Evolutionary conservation across 805 yeast species (phyloP).

Genomic region (Priceomyces melissophilus): DNA sequence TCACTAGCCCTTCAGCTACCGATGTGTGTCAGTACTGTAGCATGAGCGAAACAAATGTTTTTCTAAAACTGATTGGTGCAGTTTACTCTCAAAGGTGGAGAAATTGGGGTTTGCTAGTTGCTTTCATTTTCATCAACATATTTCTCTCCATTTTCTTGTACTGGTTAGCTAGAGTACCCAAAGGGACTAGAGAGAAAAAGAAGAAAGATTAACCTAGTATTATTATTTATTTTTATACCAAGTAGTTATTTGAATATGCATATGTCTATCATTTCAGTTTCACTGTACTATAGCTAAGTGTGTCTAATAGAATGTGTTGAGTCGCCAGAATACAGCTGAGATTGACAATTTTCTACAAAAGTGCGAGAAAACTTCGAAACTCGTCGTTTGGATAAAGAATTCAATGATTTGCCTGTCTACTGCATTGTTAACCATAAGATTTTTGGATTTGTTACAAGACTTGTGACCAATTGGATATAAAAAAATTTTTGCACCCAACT

Average conservation of each 20-base stretch:
- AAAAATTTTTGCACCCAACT: too few species aligned
- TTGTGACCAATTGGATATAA: too few species aligned
- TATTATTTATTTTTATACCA: too few species aligned
- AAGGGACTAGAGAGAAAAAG: slow-evolving; percentile 44
- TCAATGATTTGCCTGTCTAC: neutral
- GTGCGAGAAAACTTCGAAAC: neutral
- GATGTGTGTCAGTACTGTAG: slow-evolving; percentile 59
- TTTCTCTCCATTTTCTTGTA: slow-evolving; percentile 35
- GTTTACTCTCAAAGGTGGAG: slow-evolving; percentile 58
- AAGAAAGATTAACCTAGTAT: slow-evolving; percentile 4
- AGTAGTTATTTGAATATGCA: neutral
- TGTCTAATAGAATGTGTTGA: too few species aligned
- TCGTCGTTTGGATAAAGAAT: neutral
- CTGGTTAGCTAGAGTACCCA: slow-evolving; percentile 76
- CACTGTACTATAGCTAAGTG: too few species aligned
- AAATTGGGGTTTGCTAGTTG: slow-evolving; percentile 53
- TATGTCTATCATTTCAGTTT: too few species aligned
- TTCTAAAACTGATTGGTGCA: slow-evolving; percentile 46
- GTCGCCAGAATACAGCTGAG: too few species aligned
- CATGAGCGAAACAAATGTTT: slow-evolving; percentile 54
- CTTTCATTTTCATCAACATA: slow-evolving; percentile 33
- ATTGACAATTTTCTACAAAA: neutral
- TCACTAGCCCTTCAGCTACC: slow-evolving; percentile 43
- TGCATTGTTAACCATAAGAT: too few species aligned
- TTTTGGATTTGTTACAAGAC: too few species aligned